Conservation (phyloP, 345 rosid genomes). For the Passiflora organensis region DNA sequence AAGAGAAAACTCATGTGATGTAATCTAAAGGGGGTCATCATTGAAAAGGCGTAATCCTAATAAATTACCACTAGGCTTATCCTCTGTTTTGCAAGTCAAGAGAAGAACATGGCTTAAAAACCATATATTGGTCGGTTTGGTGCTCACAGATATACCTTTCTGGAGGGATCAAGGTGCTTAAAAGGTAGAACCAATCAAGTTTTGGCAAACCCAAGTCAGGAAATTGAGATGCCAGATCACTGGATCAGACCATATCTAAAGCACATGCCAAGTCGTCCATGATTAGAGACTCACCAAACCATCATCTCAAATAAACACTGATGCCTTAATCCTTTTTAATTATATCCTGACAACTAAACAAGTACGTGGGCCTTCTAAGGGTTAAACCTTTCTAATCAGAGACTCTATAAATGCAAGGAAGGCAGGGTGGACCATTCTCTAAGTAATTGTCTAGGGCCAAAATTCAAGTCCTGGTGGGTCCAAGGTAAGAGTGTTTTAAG, state of each 20-base stretch:
- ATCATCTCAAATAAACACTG: not conserved
- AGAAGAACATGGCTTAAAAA: too few species aligned
- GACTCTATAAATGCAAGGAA: slow-evolving; percentile 1
- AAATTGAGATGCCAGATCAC: slow-evolving; percentile 18
- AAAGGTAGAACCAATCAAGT: too few species aligned
- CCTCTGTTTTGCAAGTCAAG: too few species aligned
- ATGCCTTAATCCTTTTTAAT: not conserved
- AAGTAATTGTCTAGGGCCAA: slow-evolving; percentile 11
- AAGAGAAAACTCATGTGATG: too few species aligned
- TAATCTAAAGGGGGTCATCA: too few species aligned
- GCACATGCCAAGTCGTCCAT: slow-evolving; percentile 27
- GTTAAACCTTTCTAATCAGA: slow-evolving; percentile 17
- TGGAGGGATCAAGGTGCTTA: too few species aligned
- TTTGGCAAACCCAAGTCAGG: not conserved
- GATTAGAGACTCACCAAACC: slow-evolving; percentile 6
- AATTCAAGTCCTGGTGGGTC: not conserved
- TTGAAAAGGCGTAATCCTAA: too few species aligned
- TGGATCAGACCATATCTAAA: slow-evolving; percentile 18
- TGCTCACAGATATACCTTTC: too few species aligned
- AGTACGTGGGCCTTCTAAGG: slow-evolving; percentile 12
- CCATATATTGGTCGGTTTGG: too few species aligned
- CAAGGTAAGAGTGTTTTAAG: slow-evolving; percentile 1
- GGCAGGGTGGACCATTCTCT: slow-evolving; percentile 1
- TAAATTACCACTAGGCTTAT: too few species aligned
- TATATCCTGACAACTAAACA: not conserved